Evolutionary conservation across 83 land plant genomes (phyloP), one percentile per base, ranked within the genome.

Genomic region (Larix sibirica): DNA sequence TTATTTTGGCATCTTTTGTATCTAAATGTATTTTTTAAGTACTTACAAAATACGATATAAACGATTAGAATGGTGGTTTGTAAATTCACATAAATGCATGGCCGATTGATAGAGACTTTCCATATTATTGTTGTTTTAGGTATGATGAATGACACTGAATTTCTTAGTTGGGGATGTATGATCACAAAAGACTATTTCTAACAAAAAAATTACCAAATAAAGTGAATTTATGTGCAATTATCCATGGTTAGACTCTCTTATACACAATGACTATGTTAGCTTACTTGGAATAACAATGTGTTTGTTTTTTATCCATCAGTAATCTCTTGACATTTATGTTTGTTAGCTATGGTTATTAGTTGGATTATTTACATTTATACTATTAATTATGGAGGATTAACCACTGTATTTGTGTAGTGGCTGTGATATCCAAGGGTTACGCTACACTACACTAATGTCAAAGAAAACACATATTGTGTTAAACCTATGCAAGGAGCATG

Each of bases 11-110:
- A 73, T 73, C 54, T 24, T 44, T 26, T 42, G 23, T 73, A 56
- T 71, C 76, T 44, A 73, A 73, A 73, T 73, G 77, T 73, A 73
- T 38, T 73, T 73, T 73, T 73, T 23, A 40, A 40, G 56, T 73
- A 73, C 77, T 44, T 50, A 40, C 26, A 42, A 6, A 40, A 42
- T 73, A 10, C 56, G n/a, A 40, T 73, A 54, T 42, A 40, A 23
- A 44, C 21, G 42, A 42, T 42, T 73, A 73, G 77, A 73, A 73
- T 73, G 28, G 21, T 73, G 40, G 50, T 36, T 73, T 73, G 77
- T 73, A 42, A 44, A 73, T 73, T 73, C 44, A 24, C 77, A 73
- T 73, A 73, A 40, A 73, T 20, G 42, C 54, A 10, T 10, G 10
- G 56, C 10, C 21, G 42, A 42, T 13, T 73, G 26, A 42, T 42